These are phyloP conservation scores for Rhizopogon vinicolor DNA, from an alignment of 768 basidiomycete genomes.

Conservation along the genomic window DNA sequence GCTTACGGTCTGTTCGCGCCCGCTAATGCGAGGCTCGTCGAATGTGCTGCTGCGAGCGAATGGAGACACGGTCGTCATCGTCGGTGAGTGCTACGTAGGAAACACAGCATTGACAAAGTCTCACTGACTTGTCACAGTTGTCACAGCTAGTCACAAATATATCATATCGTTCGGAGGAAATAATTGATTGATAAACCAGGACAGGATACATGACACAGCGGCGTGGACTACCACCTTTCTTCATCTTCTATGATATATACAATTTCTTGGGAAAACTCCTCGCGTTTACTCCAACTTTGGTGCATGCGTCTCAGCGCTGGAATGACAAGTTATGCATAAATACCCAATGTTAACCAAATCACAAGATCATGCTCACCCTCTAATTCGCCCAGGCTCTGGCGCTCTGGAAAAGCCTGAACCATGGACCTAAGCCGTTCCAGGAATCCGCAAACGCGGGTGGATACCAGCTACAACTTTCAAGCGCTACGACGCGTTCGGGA, in stretches of 20 bases:
- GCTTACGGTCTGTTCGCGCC: conserved; percentile 56
- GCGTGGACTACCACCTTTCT: too few species aligned
- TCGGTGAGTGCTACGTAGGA: conserved; percentile 8
- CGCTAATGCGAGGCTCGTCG: conserved; percentile 45
- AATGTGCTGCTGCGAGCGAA: conserved; percentile 59
- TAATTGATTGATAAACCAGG: too few species aligned
- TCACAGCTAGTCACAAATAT: not conserved
- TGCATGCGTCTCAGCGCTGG: not conserved
- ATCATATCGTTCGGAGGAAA: too few species aligned
- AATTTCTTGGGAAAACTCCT: not conserved
- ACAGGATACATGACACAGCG: too few species aligned
- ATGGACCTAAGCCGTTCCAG: conserved; percentile 83
- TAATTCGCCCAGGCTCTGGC: conserved; percentile 61
- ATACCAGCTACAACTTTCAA: conserved; percentile 93
- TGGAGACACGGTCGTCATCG: conserved; percentile 40
- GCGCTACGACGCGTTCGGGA: conserved; percentile 78
- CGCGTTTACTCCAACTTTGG: not conserved
- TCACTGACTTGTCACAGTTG: not conserved
- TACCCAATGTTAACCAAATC: not conserved
- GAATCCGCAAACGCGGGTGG: conserved; percentile 48
- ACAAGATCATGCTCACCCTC: conserved; percentile 13
- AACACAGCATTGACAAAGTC: not conserved
- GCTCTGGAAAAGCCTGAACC: conserved; percentile 94
- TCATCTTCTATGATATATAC: not conserved
- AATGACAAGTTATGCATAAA: not conserved